These are phyloP conservation scores for Syzygium aqueum DNA, from an alignment of 345 rosid species.

Conservation along the genomic window DNA sequence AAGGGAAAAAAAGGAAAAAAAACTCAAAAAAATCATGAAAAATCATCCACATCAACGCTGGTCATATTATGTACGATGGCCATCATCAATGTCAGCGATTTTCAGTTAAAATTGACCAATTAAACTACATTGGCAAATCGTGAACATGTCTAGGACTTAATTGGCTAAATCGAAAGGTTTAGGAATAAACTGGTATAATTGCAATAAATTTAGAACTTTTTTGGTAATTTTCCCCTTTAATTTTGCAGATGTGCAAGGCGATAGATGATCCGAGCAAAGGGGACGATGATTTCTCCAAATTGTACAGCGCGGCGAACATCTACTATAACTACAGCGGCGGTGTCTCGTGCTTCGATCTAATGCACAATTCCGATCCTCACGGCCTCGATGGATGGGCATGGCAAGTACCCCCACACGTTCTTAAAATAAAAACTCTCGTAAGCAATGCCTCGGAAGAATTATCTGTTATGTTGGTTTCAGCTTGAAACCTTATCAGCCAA, in stretches of 20 bases:
- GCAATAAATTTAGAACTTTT: too few relatives aligned
- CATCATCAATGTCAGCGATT: too few relatives aligned
- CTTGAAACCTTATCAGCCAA: not conserved
- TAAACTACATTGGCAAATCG: too few relatives aligned
- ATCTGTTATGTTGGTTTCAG: not conserved
- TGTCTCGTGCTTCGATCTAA: slow-evolving; percentile 28
- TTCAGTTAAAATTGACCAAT: too few relatives aligned
- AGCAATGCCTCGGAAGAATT: not conserved
- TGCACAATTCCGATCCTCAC: slow-evolving; percentile 32
- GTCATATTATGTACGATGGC: too few relatives aligned
- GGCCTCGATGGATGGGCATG: slow-evolving; percentile 41
- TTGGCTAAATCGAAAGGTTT: too few relatives aligned
- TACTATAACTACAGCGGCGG: slow-evolving; percentile 41
- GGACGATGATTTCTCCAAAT: slow-evolving; percentile 33
- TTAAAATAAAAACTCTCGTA: not conserved
- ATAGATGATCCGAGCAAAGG: slow-evolving; percentile 40
- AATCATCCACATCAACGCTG: too few relatives aligned
- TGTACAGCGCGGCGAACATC: slow-evolving; percentile 37
- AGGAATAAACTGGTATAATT: too few relatives aligned
- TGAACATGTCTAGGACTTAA: too few relatives aligned
- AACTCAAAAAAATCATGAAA: too few relatives aligned
- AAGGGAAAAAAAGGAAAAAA: too few relatives aligned
- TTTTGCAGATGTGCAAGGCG: slow-evolving; percentile 49
- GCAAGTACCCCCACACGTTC: slow-evolving; percentile 28
- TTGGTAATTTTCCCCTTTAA: too few relatives aligned